These are phyloP conservation scores for Dunaliella primolecta DNA, from an alignment of 139 green algal genomes.

Conservation along the genomic window DNA sequence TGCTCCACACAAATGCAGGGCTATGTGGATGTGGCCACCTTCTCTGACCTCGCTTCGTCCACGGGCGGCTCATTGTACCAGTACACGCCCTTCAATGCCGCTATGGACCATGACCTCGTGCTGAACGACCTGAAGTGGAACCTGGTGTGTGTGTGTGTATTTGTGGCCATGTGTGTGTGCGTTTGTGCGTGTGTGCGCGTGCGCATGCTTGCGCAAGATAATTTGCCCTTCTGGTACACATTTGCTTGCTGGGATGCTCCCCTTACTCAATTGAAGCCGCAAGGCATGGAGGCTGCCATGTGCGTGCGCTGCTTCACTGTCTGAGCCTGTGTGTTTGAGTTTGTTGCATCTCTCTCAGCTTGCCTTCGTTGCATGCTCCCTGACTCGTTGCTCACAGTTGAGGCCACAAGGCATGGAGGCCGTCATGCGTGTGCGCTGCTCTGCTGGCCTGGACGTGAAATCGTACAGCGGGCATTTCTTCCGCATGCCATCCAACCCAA, in stretches of 20 bases:
- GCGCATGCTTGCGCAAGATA: no score
- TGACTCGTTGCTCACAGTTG: neutral
- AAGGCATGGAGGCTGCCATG: slow-evolving; percentile 82
- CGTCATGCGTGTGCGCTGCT: slow-evolving; percentile 76
- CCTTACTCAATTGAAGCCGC: no score
- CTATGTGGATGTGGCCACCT: slow-evolving; percentile 73
- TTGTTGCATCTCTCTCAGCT: no score
- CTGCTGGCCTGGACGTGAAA: slow-evolving; percentile 70
- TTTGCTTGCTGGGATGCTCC: no score
- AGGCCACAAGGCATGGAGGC: slow-evolving; percentile 81
- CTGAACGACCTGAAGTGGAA: slow-evolving; percentile 87
- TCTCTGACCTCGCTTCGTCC: slow-evolving; percentile 50
- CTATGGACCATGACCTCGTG: slow-evolving; percentile 68
- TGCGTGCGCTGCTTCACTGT: slow-evolving; percentile 69
- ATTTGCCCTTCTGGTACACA: no score
- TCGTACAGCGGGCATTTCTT: slow-evolving; percentile 48
- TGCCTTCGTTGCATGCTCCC: no score
- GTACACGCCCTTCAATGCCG: slow-evolving; percentile 70
- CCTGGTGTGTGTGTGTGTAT: no score
- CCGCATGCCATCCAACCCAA: slow-evolving; percentile 42
- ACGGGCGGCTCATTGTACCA: slow-evolving; percentile 76
- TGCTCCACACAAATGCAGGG: slow-evolving; percentile 30
- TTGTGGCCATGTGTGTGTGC: no score
- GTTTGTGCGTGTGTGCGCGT: no score
- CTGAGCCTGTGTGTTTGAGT: no score